Percentiles rank a stretch among this genome's conserved stretches.
phyloP scores from a whole-genome alignment of 2,329 filamentous ascomycete species.

The Coniochaeta prunicola region DNA sequence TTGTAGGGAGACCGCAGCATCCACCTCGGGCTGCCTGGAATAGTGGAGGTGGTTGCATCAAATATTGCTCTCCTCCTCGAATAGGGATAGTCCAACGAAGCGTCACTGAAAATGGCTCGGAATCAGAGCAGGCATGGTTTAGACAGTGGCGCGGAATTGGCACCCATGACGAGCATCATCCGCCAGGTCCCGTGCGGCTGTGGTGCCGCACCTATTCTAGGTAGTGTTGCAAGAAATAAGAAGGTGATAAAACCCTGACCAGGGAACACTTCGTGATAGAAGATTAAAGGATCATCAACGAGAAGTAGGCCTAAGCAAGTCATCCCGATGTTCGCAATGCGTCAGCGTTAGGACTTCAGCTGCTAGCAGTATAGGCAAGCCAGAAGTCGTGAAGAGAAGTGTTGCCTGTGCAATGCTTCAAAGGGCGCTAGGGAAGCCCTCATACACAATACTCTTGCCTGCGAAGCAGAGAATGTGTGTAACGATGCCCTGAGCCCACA shows the following conservation, averaged over 20 bases:
- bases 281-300: background rate
- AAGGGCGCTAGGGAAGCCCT: background rate
- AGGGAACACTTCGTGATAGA: background rate
- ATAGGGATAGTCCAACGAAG: background rate
- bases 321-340: background rate
- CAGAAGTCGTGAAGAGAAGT: background rate
- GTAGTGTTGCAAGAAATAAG: background rate
- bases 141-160: background rate
- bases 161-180: background rate
- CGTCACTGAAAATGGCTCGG: background rate
- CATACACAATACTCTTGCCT: background rate
- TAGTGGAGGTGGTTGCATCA: background rate
- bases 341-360: background rate
- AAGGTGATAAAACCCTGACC: background rate
- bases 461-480: background rate
- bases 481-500: background rate
- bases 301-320: background rate
- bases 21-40: background rate
- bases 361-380: background rate
- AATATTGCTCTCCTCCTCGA: background rate
- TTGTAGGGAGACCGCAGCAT: background rate
- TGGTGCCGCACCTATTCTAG: background rate
- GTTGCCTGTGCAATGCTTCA: background rate
- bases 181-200: background rate
- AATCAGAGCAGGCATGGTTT: background rate